Evolutionary conservation across 345 rosid species (phyloP), one percentile per base, ranked within the genome.

Genomic region (Kandelia obovata): DNA sequence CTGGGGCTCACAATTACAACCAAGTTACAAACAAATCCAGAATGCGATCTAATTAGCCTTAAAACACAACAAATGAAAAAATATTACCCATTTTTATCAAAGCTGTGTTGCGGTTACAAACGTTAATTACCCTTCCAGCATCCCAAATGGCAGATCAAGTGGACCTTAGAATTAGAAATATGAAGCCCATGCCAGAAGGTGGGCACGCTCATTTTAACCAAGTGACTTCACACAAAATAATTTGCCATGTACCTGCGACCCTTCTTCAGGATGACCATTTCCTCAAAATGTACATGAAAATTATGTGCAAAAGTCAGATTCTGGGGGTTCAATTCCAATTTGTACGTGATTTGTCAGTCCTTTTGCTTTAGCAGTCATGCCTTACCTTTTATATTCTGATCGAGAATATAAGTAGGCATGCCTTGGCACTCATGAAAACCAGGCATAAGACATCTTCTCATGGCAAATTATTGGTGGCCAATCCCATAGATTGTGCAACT

Each of bases 401-500:
- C 9, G 37, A 53, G 34, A 75, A 67, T 62, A 28, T 51, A 43
- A 11, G 46, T 10, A 15, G 30, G 65, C 28, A 17, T 46, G 20
- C 67, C 72, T 68, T 64, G 46, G 63, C 57, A 28, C 37, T 57
- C 59, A 46, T 27, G 53, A 17, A 57, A 65, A 72, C 21, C 30
- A 2, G 20, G 43, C 46, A 27, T 31, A 7, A 53, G 57, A 51
- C 28, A 21, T 9, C 65, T 27, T 30, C n/a, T 77, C 76, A 78
- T 39, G 83, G 88, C 68, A 91, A 84, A 67, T 79, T 86, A 4
- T 79, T 80, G 70, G 64, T 83, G 28, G 86, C 19, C 58, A 94
- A 88, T 67, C 88, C 97, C 92, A 90, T 86, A n/a, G 92, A 80
- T 77, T 81, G 80, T 0, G 89, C 92, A 25, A 86, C 85, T 77